Percentiles rank a stretch among this genome's conserved stretches.
phyloP scores from a whole-genome alignment of 805 yeast species.

The Zygosaccharomyces siamensis region DNA sequence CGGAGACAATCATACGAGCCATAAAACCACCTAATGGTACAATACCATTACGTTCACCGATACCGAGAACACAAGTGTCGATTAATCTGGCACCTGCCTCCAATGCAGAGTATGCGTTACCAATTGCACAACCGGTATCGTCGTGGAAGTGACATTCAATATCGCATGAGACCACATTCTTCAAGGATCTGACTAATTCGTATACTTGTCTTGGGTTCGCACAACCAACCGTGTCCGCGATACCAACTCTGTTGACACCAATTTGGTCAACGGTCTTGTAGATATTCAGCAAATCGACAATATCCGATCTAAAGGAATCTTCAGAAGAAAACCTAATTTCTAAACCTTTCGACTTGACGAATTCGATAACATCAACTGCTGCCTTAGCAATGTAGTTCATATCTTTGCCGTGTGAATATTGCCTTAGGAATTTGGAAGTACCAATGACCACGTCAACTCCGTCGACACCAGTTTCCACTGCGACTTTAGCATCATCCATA shows the following conservation, averaged over 20 bases:
- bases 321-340: slow-evolving; percentile 96
- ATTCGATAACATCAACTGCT: slow-evolving; percentile 95
- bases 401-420: slow-evolving; percentile 96
- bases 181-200: slow-evolving; percentile 89
- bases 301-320: slow-evolving; percentile 95
- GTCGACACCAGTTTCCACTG: slow-evolving; percentile 97
- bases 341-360: slow-evolving; percentile 91
- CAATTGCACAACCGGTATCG: slow-evolving; percentile 98
- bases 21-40: slow-evolving; percentile 95
- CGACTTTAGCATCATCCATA: slow-evolving; percentile 97
- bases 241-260: slow-evolving; percentile 98
- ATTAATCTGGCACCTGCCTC: slow-evolving; percentile 96
- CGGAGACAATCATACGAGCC: slow-evolving; percentile 99
- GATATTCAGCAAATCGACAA: slow-evolving; percentile 90
- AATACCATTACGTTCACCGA: slow-evolving; percentile 98
- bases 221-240: slow-evolving; percentile 98
- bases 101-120: slow-evolving; percentile 95
- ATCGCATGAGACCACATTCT: slow-evolving; percentile 90
- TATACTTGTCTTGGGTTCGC: slow-evolving; percentile 99
- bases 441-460: slow-evolving; percentile 99
- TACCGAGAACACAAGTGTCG: slow-evolving; percentile 95
- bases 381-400: slow-evolving; percentile 95
- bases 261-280: slow-evolving; percentile 95
- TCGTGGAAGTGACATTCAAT: slow-evolving; percentile 98
- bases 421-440: slow-evolving; percentile 89